Evolutionary conservation across 139 green algal species (phyloP), one percentile per base, ranked within the genome.

Genomic region (Cymbomonas tetramitiformis): DNA sequence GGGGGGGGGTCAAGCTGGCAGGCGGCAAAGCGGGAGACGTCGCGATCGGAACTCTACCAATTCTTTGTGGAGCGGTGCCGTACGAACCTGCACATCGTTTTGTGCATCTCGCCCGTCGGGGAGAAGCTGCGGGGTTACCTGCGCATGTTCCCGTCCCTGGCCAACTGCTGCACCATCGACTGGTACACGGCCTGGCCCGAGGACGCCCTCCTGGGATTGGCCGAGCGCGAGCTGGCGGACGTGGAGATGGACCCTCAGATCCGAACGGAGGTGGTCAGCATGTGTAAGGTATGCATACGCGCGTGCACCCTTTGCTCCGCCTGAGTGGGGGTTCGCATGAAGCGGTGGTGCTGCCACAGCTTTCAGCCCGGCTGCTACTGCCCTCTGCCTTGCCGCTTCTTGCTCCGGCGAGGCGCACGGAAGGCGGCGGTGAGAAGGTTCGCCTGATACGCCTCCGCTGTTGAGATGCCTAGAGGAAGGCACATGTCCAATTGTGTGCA

Each of bases 161-260:
- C 88, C 30, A 90, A 90, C 64, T 87, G 83, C 71, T 84, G 79
- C 9, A 81, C 88, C 24, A 92, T 94, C 53, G 81, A 94, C 68
- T 92, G 83, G 83, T 92, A 92, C 63, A 79, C 84, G 63, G 78
- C 77, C 0, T 94, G 85, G 85, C 85, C 85, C 3, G 72, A 85
- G 58, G 72, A 93, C 69, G 83, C 83, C 1, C 70, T 89, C 15
- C 56, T 75, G 5, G 73, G 57, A 32, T 83, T 94, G 33, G 80
- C 83, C 8, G 71, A 55, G 4, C 72, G 77, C n/a, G 88, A 92
- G 64, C 65, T 91, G 23, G 65, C 69, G 12, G 69, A 82, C 26
- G 75, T 80, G 44, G 66, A 64, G n/a, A 59, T 88, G 56, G 71
- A 74, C 2, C 66, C 67, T 6, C 44, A 65, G 46, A 44, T 75